Evolutionary conservation across 2,329 filamentous ascomycete genomes (phyloP), one percentile per base, ranked within the genome.

Genomic region (Pseudogymnoascus sp.): DNA sequence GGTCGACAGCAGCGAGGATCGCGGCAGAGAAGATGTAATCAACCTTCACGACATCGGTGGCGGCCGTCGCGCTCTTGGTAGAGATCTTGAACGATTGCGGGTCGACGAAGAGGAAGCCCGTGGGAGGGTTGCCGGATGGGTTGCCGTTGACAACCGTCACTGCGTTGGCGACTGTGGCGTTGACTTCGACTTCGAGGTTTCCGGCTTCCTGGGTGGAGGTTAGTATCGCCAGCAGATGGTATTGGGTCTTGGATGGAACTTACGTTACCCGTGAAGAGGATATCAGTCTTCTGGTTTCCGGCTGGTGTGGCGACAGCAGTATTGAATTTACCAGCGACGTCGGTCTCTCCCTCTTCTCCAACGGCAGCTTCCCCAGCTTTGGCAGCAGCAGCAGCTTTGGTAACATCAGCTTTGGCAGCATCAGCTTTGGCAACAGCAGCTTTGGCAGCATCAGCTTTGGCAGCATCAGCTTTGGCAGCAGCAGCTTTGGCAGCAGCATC

Each of bases 1-100:
- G 75, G 65, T 78, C 73, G 62, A 78, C 74, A 14, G 74, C 59
- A 0, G 59, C 66, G 8, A 63, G 64, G 12, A 66, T 63, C 7
- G 62, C 66, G 40, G 71, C 66, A 65, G 70, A 73, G 74, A 59
- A 31, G 31, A 40, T 18, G 21, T 42, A 37, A 21, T 59, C 23
- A 61, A 53, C 46, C 11, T 18, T 36, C 16, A 36, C 16, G 1
- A 12, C 36, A n/a, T n/a, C 50, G 28, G 50, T 34, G 3, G 50
- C 50, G n/a, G 28, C 50, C 5, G 50, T 36, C 50, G 50, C 42
- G 23, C 36, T 70, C 74, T 68, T 63, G 77, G 75, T 75, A 36
- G 68, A 56, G n/a, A 56, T 56, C 25, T 18, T 56, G 50, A 56
- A 56, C 8, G 50, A 56, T 56, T 56, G 50, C 2, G 50, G 50